These are phyloP conservation scores for Kurtzmaniella fragi DNA, from an alignment of 805 yeast genomes.

Conservation along the genomic window DNA sequence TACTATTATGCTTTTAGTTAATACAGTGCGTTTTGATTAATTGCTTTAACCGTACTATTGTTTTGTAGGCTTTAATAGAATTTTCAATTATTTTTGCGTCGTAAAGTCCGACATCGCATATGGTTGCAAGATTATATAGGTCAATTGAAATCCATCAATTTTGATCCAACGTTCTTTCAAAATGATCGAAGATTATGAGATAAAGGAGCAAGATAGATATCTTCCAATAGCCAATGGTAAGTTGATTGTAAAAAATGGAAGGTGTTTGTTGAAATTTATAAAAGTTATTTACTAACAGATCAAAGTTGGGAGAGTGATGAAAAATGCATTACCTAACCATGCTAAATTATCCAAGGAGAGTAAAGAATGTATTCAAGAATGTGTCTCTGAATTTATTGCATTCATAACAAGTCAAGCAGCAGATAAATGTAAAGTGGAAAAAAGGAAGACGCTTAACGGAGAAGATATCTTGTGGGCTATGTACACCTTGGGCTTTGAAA, in stretches of 20 bases:
- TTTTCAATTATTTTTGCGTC: too few species aligned
- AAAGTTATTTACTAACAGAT: constrained; percentile 4
- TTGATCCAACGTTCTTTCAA: too few species aligned
- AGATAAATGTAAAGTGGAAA: constrained; percentile 59
- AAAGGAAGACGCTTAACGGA: constrained; percentile 66
- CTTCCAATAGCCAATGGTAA: constrained; percentile 41
- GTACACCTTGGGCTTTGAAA: constrained; percentile 63
- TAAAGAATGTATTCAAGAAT: constrained; percentile 69
- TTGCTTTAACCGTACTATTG: too few species aligned
- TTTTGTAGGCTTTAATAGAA: too few species aligned
- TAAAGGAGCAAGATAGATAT: constrained; percentile 40
- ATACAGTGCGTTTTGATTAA: too few species aligned
- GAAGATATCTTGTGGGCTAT: constrained; percentile 63
- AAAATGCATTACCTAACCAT: constrained; percentile 61
- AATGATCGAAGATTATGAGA: constrained; percentile 15
- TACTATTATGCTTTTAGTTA: too few species aligned
- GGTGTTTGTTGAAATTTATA: background rate
- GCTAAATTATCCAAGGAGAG: constrained; percentile 80
- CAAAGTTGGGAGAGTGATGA: constrained; percentile 67
- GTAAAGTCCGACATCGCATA: constrained; percentile 16
- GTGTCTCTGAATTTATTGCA: constrained; percentile 63
- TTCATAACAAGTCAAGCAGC: constrained; percentile 64
- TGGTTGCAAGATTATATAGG: too few species aligned
- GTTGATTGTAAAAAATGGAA: constrained; percentile 7
- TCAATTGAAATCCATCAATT: too few species aligned